Conservation (phyloP, 257 asterid genomes). For the Primulina huaijiensis region DNA sequence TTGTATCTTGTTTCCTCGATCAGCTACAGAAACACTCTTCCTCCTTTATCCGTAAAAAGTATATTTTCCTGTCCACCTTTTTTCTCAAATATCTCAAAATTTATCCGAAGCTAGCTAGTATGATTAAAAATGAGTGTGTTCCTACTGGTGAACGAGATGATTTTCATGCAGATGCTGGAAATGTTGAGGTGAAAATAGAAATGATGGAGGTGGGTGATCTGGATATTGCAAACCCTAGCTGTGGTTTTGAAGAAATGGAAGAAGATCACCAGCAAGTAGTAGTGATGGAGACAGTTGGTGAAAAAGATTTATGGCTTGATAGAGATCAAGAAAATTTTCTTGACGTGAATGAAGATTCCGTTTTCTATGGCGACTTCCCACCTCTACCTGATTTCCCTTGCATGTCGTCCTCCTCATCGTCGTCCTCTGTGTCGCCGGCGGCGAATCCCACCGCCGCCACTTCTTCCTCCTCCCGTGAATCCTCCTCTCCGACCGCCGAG, state of each 20-base stretch:
- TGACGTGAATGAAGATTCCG: constrained; percentile 43
- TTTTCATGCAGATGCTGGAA: constrained; percentile 13
- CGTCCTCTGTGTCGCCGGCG: constrained; percentile 52
- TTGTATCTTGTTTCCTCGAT: constrained; percentile 49
- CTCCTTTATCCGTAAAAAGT: constrained; percentile 36
- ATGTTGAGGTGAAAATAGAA: constrained; percentile 8
- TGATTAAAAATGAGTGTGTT: constrained; percentile 29
- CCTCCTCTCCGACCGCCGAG: constrained; percentile 35
- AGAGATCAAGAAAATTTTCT: constrained; percentile 33
- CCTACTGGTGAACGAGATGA: constrained; percentile 20
- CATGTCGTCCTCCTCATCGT: constrained; percentile 91
- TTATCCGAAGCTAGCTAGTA: constrained; percentile 8
- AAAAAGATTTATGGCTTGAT: constrained; percentile 53
- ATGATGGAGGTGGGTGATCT: constrained; percentile 10
- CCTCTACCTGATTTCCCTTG: constrained; percentile 76
- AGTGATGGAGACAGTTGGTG: constrained; percentile 5
- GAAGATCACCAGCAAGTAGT: constrained; percentile 19
- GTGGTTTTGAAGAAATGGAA: constrained; percentile 38
- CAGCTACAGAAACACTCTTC: constrained; percentile 34
- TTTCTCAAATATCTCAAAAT: background rate
- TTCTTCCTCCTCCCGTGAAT: constrained; percentile 38
- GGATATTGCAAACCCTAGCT: background rate
- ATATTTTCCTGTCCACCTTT: constrained; percentile 3
- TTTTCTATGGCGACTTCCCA: constrained; percentile 65
- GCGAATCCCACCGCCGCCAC: constrained; percentile 23